Evolutionary conservation across 371 early-diverging fungal species (phyloP).

Genomic region (Circinella minor): DNA sequence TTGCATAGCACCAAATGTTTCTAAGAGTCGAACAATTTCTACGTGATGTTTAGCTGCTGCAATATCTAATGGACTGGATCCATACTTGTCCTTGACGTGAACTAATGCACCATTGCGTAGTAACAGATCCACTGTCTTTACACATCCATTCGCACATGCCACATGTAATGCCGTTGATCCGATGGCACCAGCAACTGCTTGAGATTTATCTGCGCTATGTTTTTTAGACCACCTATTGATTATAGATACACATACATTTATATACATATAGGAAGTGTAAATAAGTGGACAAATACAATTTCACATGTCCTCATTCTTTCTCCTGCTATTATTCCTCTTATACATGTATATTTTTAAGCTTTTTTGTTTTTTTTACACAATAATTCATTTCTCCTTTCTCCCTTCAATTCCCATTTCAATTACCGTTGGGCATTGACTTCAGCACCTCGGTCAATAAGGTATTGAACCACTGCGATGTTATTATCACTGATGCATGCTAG

Average conservation of each 20-base stretch:
- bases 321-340: too few species aligned
- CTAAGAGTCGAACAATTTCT: slow-evolving; percentile 42
- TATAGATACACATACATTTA: background rate
- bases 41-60: slow-evolving; percentile 64
- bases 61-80: slow-evolving; percentile 61
- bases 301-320: background rate
- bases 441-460: slow-evolving; percentile 74
- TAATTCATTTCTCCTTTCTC: background rate
- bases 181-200: slow-evolving; percentile 52
- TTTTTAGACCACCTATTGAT: slow-evolving; percentile 36
- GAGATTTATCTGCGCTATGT: slow-evolving; percentile 35
- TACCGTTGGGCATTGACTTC: slow-evolving; percentile 72
- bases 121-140: slow-evolving; percentile 61
- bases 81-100: slow-evolving; percentile 69
- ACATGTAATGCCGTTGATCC: slow-evolving; percentile 79
- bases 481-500: slow-evolving; percentile 69
- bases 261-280: too few species aligned
- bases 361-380: too few species aligned
- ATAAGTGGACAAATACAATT: too few species aligned
- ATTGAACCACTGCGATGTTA: slow-evolving; percentile 70
- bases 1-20: slow-evolving; percentile 22
- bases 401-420: background rate
- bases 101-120: slow-evolving; percentile 64
- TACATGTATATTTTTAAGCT: too few species aligned
- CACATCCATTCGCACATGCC: slow-evolving; percentile 75